Base-by-base conservation (phyloP, 495 filamentous ascomycete genomes). In the Echria macrotheca region DNA sequence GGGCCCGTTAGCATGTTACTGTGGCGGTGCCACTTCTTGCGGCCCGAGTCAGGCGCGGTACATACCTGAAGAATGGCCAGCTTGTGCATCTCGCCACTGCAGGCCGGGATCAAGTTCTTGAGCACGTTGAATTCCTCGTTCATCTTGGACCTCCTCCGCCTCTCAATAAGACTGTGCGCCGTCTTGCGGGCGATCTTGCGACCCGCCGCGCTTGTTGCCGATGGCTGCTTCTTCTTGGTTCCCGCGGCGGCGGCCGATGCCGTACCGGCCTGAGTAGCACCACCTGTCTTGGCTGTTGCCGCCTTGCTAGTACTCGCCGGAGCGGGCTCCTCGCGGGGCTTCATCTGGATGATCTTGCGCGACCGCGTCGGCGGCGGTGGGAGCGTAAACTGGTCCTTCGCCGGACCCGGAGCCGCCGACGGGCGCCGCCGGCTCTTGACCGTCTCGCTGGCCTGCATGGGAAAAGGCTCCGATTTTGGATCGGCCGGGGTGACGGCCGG, bases 331-430 rank as follows among this genome's bases (percentile, higher is more conserved):
- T 72, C 69, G 21, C 71, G 69, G 0, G 85, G 85, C 64, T 95
- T 94, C 93, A 98, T 96, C 68, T 97, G 93, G 41, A 97, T 97
- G 61, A 98, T 97, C 71, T 90, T 96, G 54, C 94, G 82, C 23
- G 89, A 86, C 40, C 93, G 75, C 10, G 91, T 94, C 0, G 93
- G 93, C 12, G 93, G 93, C 3, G 94, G 93, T 17, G 93, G 93
- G 3, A 98, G 77, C 14, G 85, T 79, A 58, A 95, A 91, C 21
- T 72, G 58, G 48, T 82, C 77, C 51, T 79, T 75, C 29, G 79
- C 71, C 17, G 76, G 51, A 10, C 69, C 28, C 28, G 68, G 80
- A 75, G 45, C 42, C 4, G 75, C 59, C 2, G 79, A 75, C 1
- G 78, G 68, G 38, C 83, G 76, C 25, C 79, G 73, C 14, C 82